Percentiles rank a stretch among this genome's conserved stretches.
These are phyloP conservation scores for Pichia membranifaciens DNA, from an alignment of 805 yeast genomes.

Conservation along the genomic window DNA sequence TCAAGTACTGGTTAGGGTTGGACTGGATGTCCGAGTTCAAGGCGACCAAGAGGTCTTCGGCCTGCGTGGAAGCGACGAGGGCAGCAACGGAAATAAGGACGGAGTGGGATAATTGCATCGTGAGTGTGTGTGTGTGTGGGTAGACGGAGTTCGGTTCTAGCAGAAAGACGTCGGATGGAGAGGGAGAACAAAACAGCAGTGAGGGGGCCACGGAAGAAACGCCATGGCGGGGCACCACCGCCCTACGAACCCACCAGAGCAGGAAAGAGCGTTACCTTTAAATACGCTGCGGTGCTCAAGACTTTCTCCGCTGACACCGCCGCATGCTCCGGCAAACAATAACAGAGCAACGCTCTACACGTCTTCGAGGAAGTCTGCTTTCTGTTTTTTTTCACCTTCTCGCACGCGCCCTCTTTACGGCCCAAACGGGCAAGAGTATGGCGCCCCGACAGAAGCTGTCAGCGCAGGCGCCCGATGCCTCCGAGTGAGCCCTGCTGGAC, in stretches of 20 bases:
- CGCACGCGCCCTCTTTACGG: not conserved
- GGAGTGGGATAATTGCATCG: conserved; percentile 22
- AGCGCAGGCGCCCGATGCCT: no score
- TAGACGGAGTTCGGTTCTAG: no score
- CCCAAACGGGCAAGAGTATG: no score
- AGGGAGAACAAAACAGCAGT: not conserved
- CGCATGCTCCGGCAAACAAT: no score
- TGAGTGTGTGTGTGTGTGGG: not conserved
- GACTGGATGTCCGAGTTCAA: conserved; percentile 32
- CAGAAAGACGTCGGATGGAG: not conserved
- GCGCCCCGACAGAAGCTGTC: no score
- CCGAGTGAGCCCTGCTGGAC: no score
- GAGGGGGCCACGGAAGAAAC: not conserved
- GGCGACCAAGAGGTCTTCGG: conserved; percentile 31
- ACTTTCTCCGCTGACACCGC: no score
- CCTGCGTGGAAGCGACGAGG: conserved; percentile 18
- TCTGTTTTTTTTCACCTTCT: not conserved
- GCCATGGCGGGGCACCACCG: no score
- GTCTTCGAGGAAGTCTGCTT: not conserved
- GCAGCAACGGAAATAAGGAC: conserved; percentile 20
- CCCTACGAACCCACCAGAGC: no score
- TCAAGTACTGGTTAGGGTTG: conserved; percentile 30
- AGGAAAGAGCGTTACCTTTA: not conserved
- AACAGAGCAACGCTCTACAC: no score
- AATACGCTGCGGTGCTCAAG: no score